Base-by-base conservation (phyloP, 768 basidiomycete species). In the Mrakia hoshinonis region DNA sequence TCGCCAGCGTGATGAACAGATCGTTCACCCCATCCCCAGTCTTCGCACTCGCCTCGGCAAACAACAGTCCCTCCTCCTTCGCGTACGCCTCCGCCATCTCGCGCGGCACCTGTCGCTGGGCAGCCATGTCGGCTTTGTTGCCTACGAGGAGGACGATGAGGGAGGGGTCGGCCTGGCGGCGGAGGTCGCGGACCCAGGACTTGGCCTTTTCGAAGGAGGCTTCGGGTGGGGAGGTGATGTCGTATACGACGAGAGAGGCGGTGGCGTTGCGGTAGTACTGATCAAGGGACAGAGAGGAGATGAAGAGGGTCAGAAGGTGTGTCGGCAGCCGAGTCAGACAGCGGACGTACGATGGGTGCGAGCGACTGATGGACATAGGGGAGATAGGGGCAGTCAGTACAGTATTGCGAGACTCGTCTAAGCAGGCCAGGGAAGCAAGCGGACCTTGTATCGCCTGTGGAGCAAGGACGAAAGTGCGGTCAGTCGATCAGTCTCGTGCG, bases 71-170 rank as follows among this genome's bases (percentile, higher is more conserved):
- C 81, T 95, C 91, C 80, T 92, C 91, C 66, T 91, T 87, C 0
- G 92, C 92, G 76, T 91, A 94, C 81, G 91, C 90, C 83, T 90
- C 86, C 4, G 92, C 92, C 78, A 93, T 90, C 75, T 92, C 92
- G 75, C 63, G 67, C 1, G 68, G 34, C 3, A 77, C 76, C 20
- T 51, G 65, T 47, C 70, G 63, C 31, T 72, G 66, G 12, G 70
- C 24, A 18, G 48, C 70, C 39, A 97, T 82, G 81, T 98, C 95
- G 36, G 87, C 81, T 82, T 98, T 98, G 84, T 98, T 98, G 61
- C 95, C 95, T 72, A 92, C 95, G 46, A 98, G 87, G 49, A 92
- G 90, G 79, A 98, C 95, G 76, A 95, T 86, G 83, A 96, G 97
- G 54, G 89, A 90, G 9, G 95, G 94, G 79, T 98, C 95, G 69